Evolutionary conservation across 345 rosid species (phyloP), one percentile per base, ranked within the genome.

Genomic region (Lepidium africanum): DNA sequence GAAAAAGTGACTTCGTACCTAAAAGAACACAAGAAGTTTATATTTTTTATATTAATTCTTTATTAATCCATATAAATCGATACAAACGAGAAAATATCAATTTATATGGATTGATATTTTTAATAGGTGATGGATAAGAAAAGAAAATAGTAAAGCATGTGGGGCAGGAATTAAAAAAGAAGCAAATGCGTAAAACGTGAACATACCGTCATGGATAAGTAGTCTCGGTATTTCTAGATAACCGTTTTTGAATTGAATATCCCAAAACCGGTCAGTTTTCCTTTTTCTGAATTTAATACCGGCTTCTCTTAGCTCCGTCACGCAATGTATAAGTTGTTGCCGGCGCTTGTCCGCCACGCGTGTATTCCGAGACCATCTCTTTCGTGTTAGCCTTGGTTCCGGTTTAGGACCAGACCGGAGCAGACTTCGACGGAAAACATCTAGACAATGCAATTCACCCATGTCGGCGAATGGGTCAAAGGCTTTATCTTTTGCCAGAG

Each of bases 261-360:
- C 92, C 98, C 97, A 93, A 76, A 93, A 93, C 43, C 96, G 80
- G 69, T 85, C 89, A 0, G 97, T 90, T 78, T 79, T 88, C 60
- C 88, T 75, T 64, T 77, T 85, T 81, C 72, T 76, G 82, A 88
- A 86, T 70, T 88, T 88, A 46, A 90, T 82, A 13, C 97, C 97
- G 1, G 96, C 86, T 12, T 83, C 98, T 40, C 68, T 82, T 13
- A 92, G 85, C 66, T 85, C 93, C 5, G 90, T 81, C 33, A 85
- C 97, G 19, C 92, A 90, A 56, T 86, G 97, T 63, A 90, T 82
- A 66, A 90, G 62, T 11, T 92, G 98, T 11, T 82, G 89, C 25
- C 96, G 77, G 11, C 97, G 81, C 39, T 90, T 90, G 65, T 92
- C 98, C 0, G 91, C 96, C 2, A 88, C 91, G 0, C 91, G 84